phyloP scores from a whole-genome alignment of 805 yeast genomes.

The Candida saitoana region DNA sequence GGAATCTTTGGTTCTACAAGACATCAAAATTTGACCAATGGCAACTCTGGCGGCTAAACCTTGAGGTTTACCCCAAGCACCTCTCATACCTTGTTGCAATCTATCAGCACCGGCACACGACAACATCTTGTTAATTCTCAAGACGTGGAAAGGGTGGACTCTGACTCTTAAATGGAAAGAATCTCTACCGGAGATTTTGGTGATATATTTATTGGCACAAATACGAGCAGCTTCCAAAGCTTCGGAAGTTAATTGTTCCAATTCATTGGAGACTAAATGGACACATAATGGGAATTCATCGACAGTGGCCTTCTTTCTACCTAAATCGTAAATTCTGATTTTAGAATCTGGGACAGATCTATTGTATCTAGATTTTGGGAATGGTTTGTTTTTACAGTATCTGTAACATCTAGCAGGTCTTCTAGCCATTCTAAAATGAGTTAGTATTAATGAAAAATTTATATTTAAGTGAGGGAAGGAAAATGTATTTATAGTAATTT shows the following conservation, averaged over 20 bases:
- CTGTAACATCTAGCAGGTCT: constrained; percentile 99
- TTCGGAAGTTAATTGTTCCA: constrained; percentile 98
- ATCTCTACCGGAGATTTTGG: constrained; percentile 97
- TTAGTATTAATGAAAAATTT: no score
- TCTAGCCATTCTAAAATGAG: constrained; percentile 87
- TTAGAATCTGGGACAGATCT: constrained; percentile 99
- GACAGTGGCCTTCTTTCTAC: constrained; percentile 99
- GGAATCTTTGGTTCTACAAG: constrained; percentile 96
- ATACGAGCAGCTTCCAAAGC: constrained; percentile 99
- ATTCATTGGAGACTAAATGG: constrained; percentile 98
- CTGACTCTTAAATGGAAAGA: constrained; percentile 99
- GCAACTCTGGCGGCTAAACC: constrained; percentile 99
- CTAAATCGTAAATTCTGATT: constrained; percentile 98
- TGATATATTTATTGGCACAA: constrained; percentile 99
- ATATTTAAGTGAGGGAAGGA: no score
- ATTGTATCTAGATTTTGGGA: constrained; percentile 99
- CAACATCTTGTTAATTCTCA: constrained; percentile 99
- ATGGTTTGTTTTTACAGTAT: constrained; percentile 99
- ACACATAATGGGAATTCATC: constrained; percentile 99
- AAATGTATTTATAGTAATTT: background rate
- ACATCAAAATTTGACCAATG: constrained; percentile 97
- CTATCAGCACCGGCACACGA: constrained; percentile 99
- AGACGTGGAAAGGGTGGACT: constrained; percentile 99
- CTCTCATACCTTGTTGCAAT: constrained; percentile 99
- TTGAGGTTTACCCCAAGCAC: constrained; percentile 99